Conservation (phyloP, 169 alveolate genomes). For the Plasmodium inui region DNA sequence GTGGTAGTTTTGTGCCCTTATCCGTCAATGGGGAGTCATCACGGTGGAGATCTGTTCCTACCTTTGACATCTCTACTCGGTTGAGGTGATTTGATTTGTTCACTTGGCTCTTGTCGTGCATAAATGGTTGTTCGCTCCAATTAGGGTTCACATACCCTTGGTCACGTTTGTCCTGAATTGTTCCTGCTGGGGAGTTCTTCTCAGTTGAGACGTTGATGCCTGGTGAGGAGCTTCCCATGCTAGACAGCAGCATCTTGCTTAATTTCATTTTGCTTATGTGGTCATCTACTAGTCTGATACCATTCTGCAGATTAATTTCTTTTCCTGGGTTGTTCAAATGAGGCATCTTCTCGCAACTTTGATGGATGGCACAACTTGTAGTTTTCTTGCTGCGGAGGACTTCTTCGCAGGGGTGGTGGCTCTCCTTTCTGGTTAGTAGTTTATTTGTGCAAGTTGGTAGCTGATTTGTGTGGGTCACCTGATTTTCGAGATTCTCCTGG, state of each 20-base stretch:
- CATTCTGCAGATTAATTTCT: not conserved
- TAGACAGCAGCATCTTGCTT: not conserved
- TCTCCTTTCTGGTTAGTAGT: not conserved
- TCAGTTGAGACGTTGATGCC: not conserved
- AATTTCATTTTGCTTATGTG: not conserved
- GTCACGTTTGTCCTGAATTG: not conserved
- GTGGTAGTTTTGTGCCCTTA: not conserved
- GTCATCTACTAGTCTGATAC: not conserved
- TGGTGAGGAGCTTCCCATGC: not conserved
- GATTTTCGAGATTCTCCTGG: not conserved
- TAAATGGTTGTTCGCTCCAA: not conserved
- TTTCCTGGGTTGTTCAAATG: not conserved
- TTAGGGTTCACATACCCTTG: not conserved
- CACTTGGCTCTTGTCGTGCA: not conserved
- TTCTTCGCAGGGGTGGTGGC: not conserved
- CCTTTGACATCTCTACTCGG: not conserved
- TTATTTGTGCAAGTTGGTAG: not conserved
- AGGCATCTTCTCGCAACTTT: not conserved
- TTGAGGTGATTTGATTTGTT: not conserved
- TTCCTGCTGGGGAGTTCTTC: not conserved
- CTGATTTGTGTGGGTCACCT: not conserved
- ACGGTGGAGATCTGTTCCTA: not conserved
- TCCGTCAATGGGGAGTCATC: not conserved
- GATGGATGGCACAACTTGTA: not conserved
- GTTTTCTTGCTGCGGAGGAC: not conserved